Conservation (phyloP, 2,329 filamentous ascomycete genomes). For the Camillea tinctor region DNA sequence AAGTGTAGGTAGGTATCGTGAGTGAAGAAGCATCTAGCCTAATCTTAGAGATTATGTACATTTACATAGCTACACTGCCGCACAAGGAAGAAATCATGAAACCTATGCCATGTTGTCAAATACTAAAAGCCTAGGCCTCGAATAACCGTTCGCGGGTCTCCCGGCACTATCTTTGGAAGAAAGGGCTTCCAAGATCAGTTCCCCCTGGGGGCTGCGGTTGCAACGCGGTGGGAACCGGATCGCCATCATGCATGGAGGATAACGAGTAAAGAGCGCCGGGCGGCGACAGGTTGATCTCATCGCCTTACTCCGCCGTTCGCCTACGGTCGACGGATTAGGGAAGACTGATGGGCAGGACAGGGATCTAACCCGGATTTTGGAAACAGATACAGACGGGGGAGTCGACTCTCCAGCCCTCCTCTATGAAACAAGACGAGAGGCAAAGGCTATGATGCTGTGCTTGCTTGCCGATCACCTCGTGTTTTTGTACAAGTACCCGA, state of each 20-base stretch:
- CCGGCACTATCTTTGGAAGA: background rate
- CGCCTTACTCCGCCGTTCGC: background rate
- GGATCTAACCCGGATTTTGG: slow-evolving; percentile 4
- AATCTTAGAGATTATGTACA: background rate
- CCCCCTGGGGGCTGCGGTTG: background rate
- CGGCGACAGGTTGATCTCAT: background rate
- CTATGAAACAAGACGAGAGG: background rate
- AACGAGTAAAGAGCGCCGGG: background rate
- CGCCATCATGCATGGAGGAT: background rate
- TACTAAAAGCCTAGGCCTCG: background rate
- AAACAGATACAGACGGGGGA: background rate
- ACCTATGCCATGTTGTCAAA: background rate
- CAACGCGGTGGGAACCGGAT: background rate
- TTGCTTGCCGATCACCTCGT: background rate
- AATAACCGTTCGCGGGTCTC: background rate
- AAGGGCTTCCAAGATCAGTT: background rate
- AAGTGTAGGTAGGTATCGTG: background rate
- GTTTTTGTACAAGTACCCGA: background rate
- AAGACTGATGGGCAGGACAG: background rate
- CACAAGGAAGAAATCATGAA: background rate
- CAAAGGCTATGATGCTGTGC: background rate
- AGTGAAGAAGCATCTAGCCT: background rate
- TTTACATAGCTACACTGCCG: background rate
- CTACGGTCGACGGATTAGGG: background rate
- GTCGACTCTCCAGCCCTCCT: background rate